A percentile compares a stretch with the other conserved stretches of the same genome.
Conservation (phyloP, 2,329 filamentous ascomycete species). For the Coniochaeta ligniaria region DNA sequence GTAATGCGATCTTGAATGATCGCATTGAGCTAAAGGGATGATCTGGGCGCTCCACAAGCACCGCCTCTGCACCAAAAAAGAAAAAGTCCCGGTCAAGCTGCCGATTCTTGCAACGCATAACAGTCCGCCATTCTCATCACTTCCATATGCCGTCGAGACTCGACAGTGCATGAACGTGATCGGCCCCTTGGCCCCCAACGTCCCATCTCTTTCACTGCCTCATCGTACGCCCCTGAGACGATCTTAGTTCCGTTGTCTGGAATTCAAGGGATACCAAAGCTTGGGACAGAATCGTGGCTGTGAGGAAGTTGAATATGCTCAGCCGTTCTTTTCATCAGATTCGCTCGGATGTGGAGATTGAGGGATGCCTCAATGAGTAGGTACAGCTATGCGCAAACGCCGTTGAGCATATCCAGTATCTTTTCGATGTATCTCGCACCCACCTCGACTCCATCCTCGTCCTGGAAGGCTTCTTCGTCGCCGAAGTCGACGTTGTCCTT, state of each 20-base stretch:
- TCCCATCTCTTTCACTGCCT: not conserved
- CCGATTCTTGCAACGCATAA: not conserved
- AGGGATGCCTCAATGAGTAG: no score
- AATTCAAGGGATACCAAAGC: not conserved
- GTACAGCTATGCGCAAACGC: no score
- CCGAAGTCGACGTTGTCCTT: no score
- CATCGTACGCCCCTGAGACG: not conserved
- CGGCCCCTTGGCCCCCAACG: not conserved
- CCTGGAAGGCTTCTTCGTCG: no score
- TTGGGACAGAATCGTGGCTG: not conserved
- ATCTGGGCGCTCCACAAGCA: not conserved
- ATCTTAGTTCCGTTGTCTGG: not conserved
- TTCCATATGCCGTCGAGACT: not conserved
- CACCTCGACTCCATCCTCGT: not conserved
- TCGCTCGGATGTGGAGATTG: no score
- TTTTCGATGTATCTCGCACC: no score
- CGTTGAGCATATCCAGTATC: no score
- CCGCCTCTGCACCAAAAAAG: not conserved
- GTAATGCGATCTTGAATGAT: not conserved
- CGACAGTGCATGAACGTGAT: not conserved
- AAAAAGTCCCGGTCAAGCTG: not conserved
- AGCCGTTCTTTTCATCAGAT: no score
- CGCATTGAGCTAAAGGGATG: not conserved
- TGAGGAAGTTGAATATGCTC: not conserved
- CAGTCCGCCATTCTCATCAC: not conserved